These are phyloP conservation scores for Zygoascus sp. DNA, from an alignment of 1,139 yeast genomes.

Conservation along the genomic window DNA sequence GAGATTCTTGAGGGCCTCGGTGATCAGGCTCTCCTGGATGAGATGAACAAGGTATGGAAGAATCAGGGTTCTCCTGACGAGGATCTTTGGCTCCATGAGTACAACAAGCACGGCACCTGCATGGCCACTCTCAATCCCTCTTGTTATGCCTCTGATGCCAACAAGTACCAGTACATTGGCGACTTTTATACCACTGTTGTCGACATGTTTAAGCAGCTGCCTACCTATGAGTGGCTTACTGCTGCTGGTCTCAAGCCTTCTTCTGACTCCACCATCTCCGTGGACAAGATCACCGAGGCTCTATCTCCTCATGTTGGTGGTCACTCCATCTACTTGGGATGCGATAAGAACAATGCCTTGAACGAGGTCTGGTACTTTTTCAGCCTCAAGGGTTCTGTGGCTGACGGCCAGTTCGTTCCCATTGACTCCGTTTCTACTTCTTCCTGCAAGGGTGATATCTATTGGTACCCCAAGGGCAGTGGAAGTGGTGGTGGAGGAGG, in stretches of 20 bases:
- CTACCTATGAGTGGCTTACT: constrained; percentile 65
- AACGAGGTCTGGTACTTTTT: constrained; percentile 92
- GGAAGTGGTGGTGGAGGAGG: constrained; percentile 42
- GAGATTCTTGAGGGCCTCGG: constrained; percentile 46
- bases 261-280: constrained; percentile 55
- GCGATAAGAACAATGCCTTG: constrained; percentile 35
- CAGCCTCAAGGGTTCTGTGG: constrained; percentile 69
- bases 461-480: constrained; percentile 77
- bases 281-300: constrained; percentile 60
- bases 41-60: constrained; percentile 69
- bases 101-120: constrained; percentile 94
- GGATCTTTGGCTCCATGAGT: constrained; percentile 85
- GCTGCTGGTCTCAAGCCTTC: constrained; percentile 70
- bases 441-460: constrained; percentile 65
- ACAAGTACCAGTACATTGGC: constrained; percentile 57
- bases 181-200: constrained; percentile 73
- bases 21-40: constrained; percentile 45
- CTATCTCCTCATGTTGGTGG: constrained; percentile 44
- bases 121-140: constrained; percentile 69
- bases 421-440: constrained; percentile 55
- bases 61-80: constrained; percentile 72
- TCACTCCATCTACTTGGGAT: constrained; percentile 40
- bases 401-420: constrained; percentile 59
- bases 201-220: constrained; percentile 56
- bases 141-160: constrained; percentile 50